Percentiles rank a stretch among this genome's conserved stretches.
phyloP scores from a whole-genome alignment of 2,329 filamentous ascomycete species.

The Aspergillus aculeatinus region DNA sequence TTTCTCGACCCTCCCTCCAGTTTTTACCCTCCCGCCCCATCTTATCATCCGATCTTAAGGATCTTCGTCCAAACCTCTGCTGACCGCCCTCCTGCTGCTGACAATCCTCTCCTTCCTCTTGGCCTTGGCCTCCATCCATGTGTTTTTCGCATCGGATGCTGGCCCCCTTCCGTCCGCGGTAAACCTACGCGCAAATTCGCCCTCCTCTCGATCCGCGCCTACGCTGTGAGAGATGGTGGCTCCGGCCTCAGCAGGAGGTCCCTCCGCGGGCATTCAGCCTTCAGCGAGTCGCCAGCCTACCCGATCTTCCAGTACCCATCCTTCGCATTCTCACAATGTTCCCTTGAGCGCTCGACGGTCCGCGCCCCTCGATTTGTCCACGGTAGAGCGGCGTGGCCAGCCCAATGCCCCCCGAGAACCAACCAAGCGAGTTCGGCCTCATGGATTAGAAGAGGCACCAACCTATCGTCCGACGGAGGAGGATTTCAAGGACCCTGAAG shows the following conservation, averaged over 20 bases:
- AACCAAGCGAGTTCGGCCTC: conserved; percentile 73
- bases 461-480: conserved; percentile 88
- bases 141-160: conserved; percentile 34
- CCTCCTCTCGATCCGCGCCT: conserved; percentile 15
- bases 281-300: conserved; percentile 35
- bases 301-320: conserved; percentile 44
- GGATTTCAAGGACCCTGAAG: conserved; percentile 91
- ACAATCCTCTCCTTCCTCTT: conserved; percentile 19
- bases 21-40: conserved; percentile 7
- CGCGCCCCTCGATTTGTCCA: conserved; percentile 75
- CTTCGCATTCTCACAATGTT: conserved; percentile 50
- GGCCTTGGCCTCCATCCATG: conserved; percentile 30
- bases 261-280: conserved; percentile 34
- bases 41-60: conserved; percentile 11
- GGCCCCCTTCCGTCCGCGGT: conserved; percentile 29
- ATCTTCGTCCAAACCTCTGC: conserved; percentile 18
- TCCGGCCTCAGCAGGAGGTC: conserved; percentile 44
- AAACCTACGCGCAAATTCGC: conserved; percentile 26
- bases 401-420: conserved; percentile 73
- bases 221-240: conserved; percentile 43
- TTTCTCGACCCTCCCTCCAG: conserved; percentile 7
- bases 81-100: conserved; percentile 1
- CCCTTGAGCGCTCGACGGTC: conserved; percentile 66
- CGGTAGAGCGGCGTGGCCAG: conserved; percentile 87
- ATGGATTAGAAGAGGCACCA: conserved; percentile 84